Evolutionary conservation across 2,329 filamentous ascomycete species (phyloP).

Genomic region (Pseudogymnoascus sp.): DNA sequence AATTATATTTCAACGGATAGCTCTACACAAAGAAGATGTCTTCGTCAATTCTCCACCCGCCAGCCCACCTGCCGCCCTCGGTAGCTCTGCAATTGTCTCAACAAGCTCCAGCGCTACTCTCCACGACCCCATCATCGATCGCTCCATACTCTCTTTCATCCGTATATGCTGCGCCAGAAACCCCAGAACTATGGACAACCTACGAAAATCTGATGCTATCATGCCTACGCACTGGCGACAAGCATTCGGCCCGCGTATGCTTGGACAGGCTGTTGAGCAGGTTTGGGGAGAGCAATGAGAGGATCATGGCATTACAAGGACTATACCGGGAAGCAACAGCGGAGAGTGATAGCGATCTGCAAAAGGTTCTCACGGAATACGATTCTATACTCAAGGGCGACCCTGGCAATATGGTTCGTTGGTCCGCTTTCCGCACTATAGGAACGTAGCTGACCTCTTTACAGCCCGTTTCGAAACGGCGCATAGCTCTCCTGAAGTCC

Average conservation of each 20-base stretch:
- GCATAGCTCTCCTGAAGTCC: constrained; percentile 71
- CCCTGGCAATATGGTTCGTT: constrained; percentile 70
- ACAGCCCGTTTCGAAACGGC: constrained; percentile 78
- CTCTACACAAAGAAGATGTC: constrained; percentile 35
- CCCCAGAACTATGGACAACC: constrained; percentile 72
- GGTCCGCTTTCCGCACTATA: constrained; percentile 11
- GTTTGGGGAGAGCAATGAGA: constrained; percentile 80
- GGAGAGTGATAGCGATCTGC: constrained; percentile 56
- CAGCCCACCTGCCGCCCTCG: constrained; percentile 49
- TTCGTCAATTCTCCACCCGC: constrained; percentile 50
- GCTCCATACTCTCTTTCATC: constrained; percentile 49
- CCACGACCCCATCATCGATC: constrained; percentile 47
- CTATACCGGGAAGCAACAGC: constrained; percentile 81
- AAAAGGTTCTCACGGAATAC: constrained; percentile 69
- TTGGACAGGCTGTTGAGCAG: constrained; percentile 69
- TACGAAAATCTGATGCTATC: constrained; percentile 84
- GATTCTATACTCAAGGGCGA: constrained; percentile 67
- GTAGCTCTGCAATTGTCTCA: constrained; percentile 55
- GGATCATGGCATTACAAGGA: constrained; percentile 75
- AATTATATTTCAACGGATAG: background rate
- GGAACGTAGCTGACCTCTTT: constrained; percentile 28
- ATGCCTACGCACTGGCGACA: constrained; percentile 78
- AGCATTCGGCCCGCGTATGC: constrained; percentile 67
- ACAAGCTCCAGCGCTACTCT: constrained; percentile 52
- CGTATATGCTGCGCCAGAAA: constrained; percentile 56